Conservation (phyloP, 148 eudicot species). For the Nyssa sinensis region DNA sequence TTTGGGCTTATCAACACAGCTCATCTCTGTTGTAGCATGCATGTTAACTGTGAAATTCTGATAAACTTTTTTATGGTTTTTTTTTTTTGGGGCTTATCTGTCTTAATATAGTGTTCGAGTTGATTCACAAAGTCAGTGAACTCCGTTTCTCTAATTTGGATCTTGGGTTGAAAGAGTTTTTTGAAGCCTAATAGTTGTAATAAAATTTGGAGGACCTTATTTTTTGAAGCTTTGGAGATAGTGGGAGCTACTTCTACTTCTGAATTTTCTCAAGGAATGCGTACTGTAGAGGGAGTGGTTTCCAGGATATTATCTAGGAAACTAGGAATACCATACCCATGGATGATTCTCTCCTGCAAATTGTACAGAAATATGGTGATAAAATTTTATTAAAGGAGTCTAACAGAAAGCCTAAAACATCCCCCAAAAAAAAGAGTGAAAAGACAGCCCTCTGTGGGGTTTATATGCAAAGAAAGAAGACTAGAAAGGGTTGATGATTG, state of each 20-base stretch:
- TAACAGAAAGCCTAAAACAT: slow-evolving; percentile 67
- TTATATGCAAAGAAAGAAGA: slow-evolving; percentile 33
- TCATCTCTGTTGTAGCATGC: no score
- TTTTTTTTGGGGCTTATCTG: not conserved
- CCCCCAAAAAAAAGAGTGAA: slow-evolving; percentile 73
- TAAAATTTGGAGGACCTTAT: slow-evolving; percentile 43
- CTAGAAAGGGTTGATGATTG: slow-evolving; percentile 46
- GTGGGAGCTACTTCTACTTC: slow-evolving; percentile 41
- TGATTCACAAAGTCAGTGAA: slow-evolving; percentile 18
- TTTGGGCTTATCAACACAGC: no score
- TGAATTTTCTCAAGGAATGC: slow-evolving; percentile 29
- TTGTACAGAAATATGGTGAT: slow-evolving; percentile 59
- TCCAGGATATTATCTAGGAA: slow-evolving; percentile 29
- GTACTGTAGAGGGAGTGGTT: slow-evolving; percentile 25
- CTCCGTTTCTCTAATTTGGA: slow-evolving; percentile 31
- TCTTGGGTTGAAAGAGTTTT: slow-evolving; percentile 71
- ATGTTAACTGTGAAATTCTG: no score
- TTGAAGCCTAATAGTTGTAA: slow-evolving; percentile 44
- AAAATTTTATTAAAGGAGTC: slow-evolving; percentile 69
- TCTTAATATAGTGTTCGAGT: not conserved
- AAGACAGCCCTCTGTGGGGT: slow-evolving; percentile 38
- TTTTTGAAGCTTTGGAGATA: slow-evolving; percentile 57
- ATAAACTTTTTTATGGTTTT: no score
- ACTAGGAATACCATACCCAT: slow-evolving; percentile 32
- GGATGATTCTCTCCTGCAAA: slow-evolving; percentile 44